Percentiles rank a stretch among this genome's conserved stretches.
Evolutionary conservation across 2,329 filamentous ascomycete species (phyloP).

Genomic region (Claviceps cyperi): DNA sequence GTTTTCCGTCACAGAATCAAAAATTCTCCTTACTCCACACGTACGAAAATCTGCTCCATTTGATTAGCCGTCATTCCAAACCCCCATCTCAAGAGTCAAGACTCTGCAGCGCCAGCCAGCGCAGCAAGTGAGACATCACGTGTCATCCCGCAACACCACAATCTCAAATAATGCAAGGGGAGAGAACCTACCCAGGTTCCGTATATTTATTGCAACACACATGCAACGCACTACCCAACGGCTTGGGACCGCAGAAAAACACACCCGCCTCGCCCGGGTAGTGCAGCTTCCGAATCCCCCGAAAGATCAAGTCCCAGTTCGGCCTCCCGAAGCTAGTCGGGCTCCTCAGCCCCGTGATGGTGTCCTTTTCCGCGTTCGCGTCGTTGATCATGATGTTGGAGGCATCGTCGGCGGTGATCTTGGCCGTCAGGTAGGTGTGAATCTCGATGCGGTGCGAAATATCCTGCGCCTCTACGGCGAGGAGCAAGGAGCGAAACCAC

Average conservation of each 20-base stretch:
- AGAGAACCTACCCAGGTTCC: conserved; percentile 51
- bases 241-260: conserved; percentile 79
- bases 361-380: conserved; percentile 68
- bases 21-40: conserved; percentile 60
- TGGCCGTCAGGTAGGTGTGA: conserved; percentile 75
- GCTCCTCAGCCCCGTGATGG: conserved; percentile 68
- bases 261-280: conserved; percentile 58
- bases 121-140: no score
- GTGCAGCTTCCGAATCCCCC: conserved; percentile 67
- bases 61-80: no score
- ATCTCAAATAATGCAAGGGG: conserved; percentile 1
- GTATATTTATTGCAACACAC: conserved; percentile 82
- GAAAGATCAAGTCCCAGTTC: conserved; percentile 86
- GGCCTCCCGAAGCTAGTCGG: conserved; percentile 77
- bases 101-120: no score
- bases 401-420: conserved; percentile 73
- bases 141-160: no score
- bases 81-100: no score
- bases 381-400: conserved; percentile 92
- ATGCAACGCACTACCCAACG: conserved; percentile 60
- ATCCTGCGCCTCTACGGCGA: conserved; percentile 78
- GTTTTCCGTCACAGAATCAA: conserved; percentile 13
- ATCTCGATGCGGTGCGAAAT: conserved; percentile 76
- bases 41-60: conserved; percentile 38
- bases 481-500: conserved; percentile 73